Percentiles rank a stretch among this genome's conserved stretches.
Conservation (phyloP, 164 flowering plant species). For the Aristolochia californica region DNA sequence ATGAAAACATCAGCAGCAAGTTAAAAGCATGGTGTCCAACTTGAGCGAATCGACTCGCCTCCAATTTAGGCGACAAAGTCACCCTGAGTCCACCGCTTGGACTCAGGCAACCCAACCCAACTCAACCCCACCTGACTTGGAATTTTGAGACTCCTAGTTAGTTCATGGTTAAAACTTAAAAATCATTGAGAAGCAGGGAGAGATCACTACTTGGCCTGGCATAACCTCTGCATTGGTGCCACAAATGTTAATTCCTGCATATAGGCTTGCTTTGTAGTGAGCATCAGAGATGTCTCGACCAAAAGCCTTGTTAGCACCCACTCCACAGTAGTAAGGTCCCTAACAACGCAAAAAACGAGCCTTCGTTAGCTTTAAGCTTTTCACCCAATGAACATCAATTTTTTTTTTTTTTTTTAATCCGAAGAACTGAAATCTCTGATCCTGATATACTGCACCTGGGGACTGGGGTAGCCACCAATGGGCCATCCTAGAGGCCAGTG, state of each 20-base stretch:
- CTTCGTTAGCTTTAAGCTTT: background rate
- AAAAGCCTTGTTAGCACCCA: constrained; percentile 36
- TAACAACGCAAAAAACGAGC: constrained; percentile 2
- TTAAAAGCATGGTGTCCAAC: background rate
- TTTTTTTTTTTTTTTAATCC: too few species aligned
- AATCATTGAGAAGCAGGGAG: background rate
- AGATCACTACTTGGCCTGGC: constrained; percentile 34
- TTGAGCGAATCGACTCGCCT: too few species aligned
- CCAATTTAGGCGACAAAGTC: too few species aligned
- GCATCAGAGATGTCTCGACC: constrained; percentile 38
- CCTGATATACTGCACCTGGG: constrained; percentile 26
- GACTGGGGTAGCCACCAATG: constrained; percentile 48
- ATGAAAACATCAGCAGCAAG: background rate
- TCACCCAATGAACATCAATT: background rate
- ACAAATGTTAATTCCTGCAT: constrained; percentile 42
- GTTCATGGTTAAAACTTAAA: background rate
- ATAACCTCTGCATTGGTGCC: constrained; percentile 49
- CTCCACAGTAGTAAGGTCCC: constrained; percentile 45
- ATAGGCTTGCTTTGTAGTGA: constrained; percentile 44
- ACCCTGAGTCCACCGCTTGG: too few species aligned
- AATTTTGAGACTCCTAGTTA: too few species aligned
- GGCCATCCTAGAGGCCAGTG: constrained; percentile 60
- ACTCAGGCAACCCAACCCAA: background rate
- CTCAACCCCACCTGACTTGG: too few species aligned
- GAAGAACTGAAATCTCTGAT: background rate